Evolutionary conservation across 495 filamentous ascomycete species (phyloP).

Genomic region (Hypoxylon fragiforme): DNA sequence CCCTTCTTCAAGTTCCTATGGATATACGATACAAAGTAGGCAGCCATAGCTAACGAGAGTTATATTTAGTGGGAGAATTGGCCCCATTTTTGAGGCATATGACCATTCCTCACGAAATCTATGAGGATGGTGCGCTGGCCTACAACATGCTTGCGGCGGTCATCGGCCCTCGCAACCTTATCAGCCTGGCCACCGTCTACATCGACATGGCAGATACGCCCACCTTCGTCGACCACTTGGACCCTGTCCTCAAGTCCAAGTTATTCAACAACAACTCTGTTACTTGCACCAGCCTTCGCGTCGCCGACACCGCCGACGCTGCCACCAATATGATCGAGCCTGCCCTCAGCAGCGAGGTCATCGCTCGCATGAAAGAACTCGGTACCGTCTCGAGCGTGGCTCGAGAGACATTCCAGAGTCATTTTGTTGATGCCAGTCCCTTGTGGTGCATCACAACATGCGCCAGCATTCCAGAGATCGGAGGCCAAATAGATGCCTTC

Average conservation of each 20-base stretch:
- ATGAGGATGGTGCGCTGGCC: background rate
- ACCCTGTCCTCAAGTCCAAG: background rate
- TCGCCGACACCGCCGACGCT: too few species aligned
- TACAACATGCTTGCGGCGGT: background rate
- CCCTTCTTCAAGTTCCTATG: too few species aligned
- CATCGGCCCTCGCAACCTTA: background rate
- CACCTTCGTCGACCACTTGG: background rate
- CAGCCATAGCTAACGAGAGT: conserved; percentile 4
- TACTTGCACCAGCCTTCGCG: background rate
- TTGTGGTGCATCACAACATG: too few species aligned
- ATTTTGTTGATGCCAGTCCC: too few species aligned
- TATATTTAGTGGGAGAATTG: conserved; percentile 9
- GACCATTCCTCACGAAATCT: background rate
- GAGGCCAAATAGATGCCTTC: background rate
- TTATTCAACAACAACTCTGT: background rate
- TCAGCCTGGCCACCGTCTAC: background rate
- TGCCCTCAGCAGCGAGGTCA: too few species aligned
- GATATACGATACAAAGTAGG: too few species aligned
- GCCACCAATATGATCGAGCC: too few species aligned
- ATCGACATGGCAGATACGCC: background rate
- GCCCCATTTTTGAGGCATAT: background rate
- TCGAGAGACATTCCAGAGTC: too few species aligned
- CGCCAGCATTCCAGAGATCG: too few species aligned
- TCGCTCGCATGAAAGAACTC: too few species aligned
- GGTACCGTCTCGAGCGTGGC: too few species aligned